Base-by-base conservation (phyloP, 768 basidiomycete genomes). In the Multifurca ochricompacta region DNA sequence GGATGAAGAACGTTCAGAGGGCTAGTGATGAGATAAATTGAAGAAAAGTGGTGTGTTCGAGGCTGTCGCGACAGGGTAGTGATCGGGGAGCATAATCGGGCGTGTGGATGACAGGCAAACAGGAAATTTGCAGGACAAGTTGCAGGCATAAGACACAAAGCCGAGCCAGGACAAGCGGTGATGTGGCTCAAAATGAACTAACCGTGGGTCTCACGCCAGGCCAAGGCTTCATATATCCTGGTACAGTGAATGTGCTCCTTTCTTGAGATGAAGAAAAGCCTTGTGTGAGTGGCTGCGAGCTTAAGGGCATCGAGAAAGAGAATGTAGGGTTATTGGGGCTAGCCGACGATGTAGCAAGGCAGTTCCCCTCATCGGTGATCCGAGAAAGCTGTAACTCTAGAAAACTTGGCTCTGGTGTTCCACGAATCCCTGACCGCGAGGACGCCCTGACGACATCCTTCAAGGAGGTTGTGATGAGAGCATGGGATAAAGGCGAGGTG, bases 381-480 rank as follows among this genome's bases (percentile, higher is more conserved):
- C 39, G 50, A 42, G 56, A 57, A 27, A 57, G 45, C 11, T 48
- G 50, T 32, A 57, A 39, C 28, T 51, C 45, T 25, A 57, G 50
- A 41, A 57, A 57, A 39, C 9, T 47, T 19, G 56, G 56, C 21
- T 52, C 51, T 3, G 56, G 56, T 18, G 56, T 57, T 4, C 56
- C 56, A 31, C 51, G 56, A 5, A 52, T n/a, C 28, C 31, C 34
- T 27, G 27, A 37, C 8, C 39, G 32, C 34, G 51, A 42, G 27
- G 56, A 57, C 10, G 56, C 56, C 11, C 51, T 46, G 45, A 52
- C 45, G 21, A 57, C 56, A 9, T 57, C 56, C 42, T 52, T 57
- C 39, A 57, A 39, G 21, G 56, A 57, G 9, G 50, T 52, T 35
- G 44, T 42, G 18, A 57, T 57, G 50, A 57, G 25, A 16, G 56